Evolutionary conservation across 1,139 yeast species (phyloP), one percentile per base, ranked within the genome.

Genomic region (Scheffersomyces cryptocercus): DNA sequence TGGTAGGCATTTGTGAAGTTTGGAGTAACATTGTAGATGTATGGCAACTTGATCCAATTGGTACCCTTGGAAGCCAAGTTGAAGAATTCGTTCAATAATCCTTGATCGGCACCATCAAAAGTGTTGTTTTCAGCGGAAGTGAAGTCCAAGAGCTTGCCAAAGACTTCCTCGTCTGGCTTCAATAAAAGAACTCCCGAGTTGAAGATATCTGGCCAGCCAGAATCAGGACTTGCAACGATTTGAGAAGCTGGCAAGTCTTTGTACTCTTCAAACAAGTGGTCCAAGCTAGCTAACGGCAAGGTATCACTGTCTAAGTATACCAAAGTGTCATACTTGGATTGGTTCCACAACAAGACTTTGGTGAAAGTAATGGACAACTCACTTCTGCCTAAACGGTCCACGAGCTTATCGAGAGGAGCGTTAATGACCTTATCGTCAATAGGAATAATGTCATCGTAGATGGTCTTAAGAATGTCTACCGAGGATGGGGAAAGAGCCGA

Each of bases 131-230:
- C 44, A n/a, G 45, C 52, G 10, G 35, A 33, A 24, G 51, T 45
- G 32, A 51, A 55, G 8, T 46, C 52, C 20, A 54, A 38, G 46
- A 66, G 58, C 29, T 54, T 49, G 11, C 47, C 44, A 43, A 50
- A 63, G 10, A 58, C 57, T 3, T 37, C 38, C 9, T 41, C 37
- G 42, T 49, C 48, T 6, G 70, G 70, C 44, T 57, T 60, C 38
- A 64, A 50, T n/a, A 62, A 54, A 40, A 66, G 54, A 11, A 66
- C 63, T 3, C 70, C 70, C 9, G 67, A 60, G 47, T 66, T 66
- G 53, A 65, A 66, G 39, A 63, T 63, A 50, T 66, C 71, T 9
- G 71, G 71, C 70, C 71, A 65, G n/a, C 71, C 71, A 8, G 67
- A 57, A 43, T 66, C 71, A 5, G 70, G 67, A 29, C 64, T 51